Base-by-base conservation (phyloP, 345 rosid species). In the Arabis hirsuta region DNA sequence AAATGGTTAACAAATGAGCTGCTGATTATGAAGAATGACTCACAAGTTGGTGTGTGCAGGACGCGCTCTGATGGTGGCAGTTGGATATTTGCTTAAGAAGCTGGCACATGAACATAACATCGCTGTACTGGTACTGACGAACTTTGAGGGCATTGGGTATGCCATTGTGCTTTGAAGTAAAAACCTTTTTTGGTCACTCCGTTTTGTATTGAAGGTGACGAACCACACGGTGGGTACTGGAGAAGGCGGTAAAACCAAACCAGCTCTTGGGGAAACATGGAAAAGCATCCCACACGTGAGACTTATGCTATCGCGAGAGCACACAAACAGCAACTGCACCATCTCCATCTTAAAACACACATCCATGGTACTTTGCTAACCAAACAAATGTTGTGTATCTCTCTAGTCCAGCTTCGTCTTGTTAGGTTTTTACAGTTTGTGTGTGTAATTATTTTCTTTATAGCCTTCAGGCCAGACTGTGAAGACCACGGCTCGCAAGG, bases 251-350 rank as follows among this genome's bases (percentile, higher is more conserved):
- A 65, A 64, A 54, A 72, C 55, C 44, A 92, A 90, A 81, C 96
- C 96, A 26, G 96, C 98, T 71, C 92, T 90, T 31, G 98, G 98
- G 46, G 92, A 90, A 84, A 82, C 82, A 67, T 91, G 98, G 98
- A 89, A 90, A 82, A 83, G 81, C 77, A 78, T 92, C 55, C 90
- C 98, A 26, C 94, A 92, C 58, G 82, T 78, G 73, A 86, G 97
- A 83, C 87, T 92, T 55, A 71, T 82, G 71, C 77, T 90, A 27
- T 82, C 84, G 19, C 82, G 76, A 13, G 82, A 84, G 56, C 76
- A 38, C 31, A 79, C 67, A 39, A 87, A 74, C 75, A 75, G 46
- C 55, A 51, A 58, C 55, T 69, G 72, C 81, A 77, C 79, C 5
- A 38, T 85, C 61, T 76, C 83, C 53, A 55, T 88, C 68, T 81